Base-by-base conservation (phyloP, 192 early-diverging fungal genomes). In the Glomus cerebriforme region DNA sequence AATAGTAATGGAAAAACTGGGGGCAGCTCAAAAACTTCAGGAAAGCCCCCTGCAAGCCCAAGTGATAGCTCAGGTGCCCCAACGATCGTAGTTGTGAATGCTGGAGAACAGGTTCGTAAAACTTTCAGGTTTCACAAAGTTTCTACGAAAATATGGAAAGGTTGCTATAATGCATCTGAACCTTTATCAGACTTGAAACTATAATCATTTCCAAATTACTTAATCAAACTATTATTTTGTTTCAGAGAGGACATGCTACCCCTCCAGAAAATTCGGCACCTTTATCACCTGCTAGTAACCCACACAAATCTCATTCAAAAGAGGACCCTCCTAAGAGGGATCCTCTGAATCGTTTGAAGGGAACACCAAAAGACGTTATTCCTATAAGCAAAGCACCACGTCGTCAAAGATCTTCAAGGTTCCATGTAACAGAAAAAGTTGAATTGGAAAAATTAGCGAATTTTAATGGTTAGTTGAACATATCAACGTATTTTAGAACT, bases 391-490 rank as follows among this genome's bases (percentile, higher is more conserved):
- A 95, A 87, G 86, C 88, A 27, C 95, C 95, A 37, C 83, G 92
- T 45, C 89, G 95, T 47, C 95, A 96, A 80, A 83, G 92, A 79
- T 96, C 95, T 2, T 96, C 95, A 31, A 86, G 95, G 49, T 96
- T 96, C 80, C 90, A 95, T 86, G 91, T 95, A 3, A 91, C 90
- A 7, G 94, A 95, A 79, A 86, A 88, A 35, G 92, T 94, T 32
- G 93, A 96, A 77, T 80, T 96, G 67, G 94, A 96, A 67, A 91
- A 92, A 82, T 83, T 94, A 32, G 86, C 88, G 26, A 85, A 79
- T 35, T 89, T 96, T 59, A 92, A 93, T 82, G 95, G 95, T 93
- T 86, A 49, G 79, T 85, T 37, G 49, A 12, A 34, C 19, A 27
- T 43, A 26, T 34, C n/a, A 29, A 12, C 9, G 12, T 31, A 60